phyloP scores from a whole-genome alignment of 495 filamentous ascomycete species.

The Alectoria sarmentosa region DNA sequence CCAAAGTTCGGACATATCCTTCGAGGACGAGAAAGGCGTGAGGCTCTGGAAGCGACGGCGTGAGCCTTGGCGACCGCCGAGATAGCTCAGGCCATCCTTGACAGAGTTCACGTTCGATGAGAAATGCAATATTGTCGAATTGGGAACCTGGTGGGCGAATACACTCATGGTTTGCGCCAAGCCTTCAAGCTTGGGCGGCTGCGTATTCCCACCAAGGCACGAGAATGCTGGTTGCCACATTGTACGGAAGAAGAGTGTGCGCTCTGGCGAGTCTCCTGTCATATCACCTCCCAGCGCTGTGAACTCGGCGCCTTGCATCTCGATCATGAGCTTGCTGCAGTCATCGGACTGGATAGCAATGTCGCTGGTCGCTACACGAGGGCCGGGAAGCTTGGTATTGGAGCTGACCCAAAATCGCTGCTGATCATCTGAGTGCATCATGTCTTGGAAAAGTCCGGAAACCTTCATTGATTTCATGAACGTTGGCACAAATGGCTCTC shows the following conservation, averaged over 20 bases:
- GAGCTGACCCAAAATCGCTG: constrained; percentile 22
- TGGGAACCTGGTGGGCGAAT: constrained; percentile 23
- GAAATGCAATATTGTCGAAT: constrained; percentile 24
- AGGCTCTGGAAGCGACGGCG: constrained; percentile 20
- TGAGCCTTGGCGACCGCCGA: constrained; percentile 12
- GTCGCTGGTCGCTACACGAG: constrained; percentile 24
- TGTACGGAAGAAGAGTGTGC: constrained; percentile 24
- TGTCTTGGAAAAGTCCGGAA: constrained; percentile 21
- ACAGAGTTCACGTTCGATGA: constrained; percentile 17
- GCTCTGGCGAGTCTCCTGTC: constrained; percentile 12
- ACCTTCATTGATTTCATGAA: constrained; percentile 26
- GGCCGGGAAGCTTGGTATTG: constrained; percentile 23
- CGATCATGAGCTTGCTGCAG: constrained; percentile 23
- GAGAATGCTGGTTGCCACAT: constrained; percentile 27
- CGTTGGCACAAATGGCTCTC: constrained; percentile 27
- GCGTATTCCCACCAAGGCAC: constrained; percentile 10
- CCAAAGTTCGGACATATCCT: constrained; percentile 14
- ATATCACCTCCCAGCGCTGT: constrained; percentile 23
- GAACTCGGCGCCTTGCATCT: constrained; percentile 24
- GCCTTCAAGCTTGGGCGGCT: constrained; percentile 4
- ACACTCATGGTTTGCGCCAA: constrained; percentile 23
- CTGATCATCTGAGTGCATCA: constrained; percentile 12
- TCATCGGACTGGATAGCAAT: constrained; percentile 21
- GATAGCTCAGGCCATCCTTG: constrained; percentile 8
- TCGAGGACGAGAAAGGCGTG: constrained; percentile 18